phyloP scores from a whole-genome alignment of 306 rosid genomes.

The Cicer judaicum region DNA sequence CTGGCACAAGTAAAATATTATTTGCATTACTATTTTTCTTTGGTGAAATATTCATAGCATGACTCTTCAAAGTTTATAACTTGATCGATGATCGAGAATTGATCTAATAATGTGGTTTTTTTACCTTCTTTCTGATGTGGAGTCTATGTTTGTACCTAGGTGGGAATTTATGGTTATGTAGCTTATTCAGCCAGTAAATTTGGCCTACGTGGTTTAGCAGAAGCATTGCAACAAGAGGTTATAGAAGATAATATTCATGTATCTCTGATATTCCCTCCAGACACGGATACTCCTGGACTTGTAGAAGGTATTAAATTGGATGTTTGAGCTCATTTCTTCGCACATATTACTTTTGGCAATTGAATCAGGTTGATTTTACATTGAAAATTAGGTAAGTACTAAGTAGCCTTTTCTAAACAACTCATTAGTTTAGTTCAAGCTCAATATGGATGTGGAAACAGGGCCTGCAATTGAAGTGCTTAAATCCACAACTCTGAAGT shows the following conservation, averaged over 20 bases:
- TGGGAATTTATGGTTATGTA: slow-evolving; percentile 86
- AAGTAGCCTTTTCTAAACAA: slow-evolving; percentile 5
- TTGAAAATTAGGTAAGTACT: background rate
- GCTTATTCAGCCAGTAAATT: slow-evolving; percentile 92
- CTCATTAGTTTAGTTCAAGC: slow-evolving; percentile 32
- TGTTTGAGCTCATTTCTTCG: slow-evolving; percentile 25
- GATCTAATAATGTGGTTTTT: background rate
- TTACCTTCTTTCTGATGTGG: slow-evolving; percentile 17
- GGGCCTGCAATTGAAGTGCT: slow-evolving; percentile 22
- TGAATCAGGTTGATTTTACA: background rate
- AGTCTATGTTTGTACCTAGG: slow-evolving; percentile 53
- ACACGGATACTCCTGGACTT: slow-evolving; percentile 88
- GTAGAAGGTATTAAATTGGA: slow-evolving; percentile 60
- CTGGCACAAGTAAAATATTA: background rate
- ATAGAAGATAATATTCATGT: slow-evolving; percentile 76
- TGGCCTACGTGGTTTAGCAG: slow-evolving; percentile 90
- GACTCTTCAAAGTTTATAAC: slow-evolving; percentile 12
- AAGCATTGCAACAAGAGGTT: slow-evolving; percentile 90
- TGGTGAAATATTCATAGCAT: background rate
- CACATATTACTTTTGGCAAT: background rate
- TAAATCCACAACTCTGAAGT: slow-evolving; percentile 12
- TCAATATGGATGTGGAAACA: background rate
- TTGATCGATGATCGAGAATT: slow-evolving; percentile 4
- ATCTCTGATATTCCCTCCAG: slow-evolving; percentile 89
- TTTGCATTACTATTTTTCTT: background rate